Base-by-base conservation (phyloP, 768 basidiomycete species). In the Omphalotus guepiniiformis region DNA sequence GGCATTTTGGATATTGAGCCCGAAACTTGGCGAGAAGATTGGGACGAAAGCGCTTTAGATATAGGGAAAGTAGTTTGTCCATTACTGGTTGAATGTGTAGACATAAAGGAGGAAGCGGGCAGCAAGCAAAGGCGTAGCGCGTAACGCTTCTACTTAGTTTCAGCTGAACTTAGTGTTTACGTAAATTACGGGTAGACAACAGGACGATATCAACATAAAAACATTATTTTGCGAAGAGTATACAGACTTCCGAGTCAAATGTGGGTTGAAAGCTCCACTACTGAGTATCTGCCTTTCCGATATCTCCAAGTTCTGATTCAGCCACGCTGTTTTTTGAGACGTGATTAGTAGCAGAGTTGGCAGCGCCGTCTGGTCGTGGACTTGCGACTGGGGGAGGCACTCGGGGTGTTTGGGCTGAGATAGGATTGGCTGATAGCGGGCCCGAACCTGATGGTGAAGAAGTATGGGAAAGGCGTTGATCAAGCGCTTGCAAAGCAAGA, bases 401-500 rank as follows among this genome's bases (percentile, higher is more conserved):
- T 38, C 68, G 63, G 29, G 68, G 63, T 18, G 57, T 37, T 38
- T 62, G 60, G 19, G 38, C 46, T 64, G 53, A 18, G 69, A 53
- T 8, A 52, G 55, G 22, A 49, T 69, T 67, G 6, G 67, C 59
- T 59, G 59, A 36, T 28, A 40, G 50, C 23, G 36, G 22, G 9
- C 41, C 30, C 12, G 67, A 60, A 15, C 65, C 65, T 15, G 66
- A 58, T 18, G 76, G 71, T 27, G 76, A 70, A 38, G 74, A 68
- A 16, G 78, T 75, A 51, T 76, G 83, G 25, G 94, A 92, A 43
- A 98, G 65, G 25, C 93, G 80, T 58, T 96, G 93, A 57, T 99
- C 96, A 28, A 99, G 78, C 3, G 96, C 96, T 65, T 97, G 96
- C 58, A 99, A 71, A 25, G 96, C 96, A 74, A 99, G 81, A 1